Base-by-base conservation (phyloP, 2,329 filamentous ascomycete genomes). In the Purpureocillium takamizusanense region DNA sequence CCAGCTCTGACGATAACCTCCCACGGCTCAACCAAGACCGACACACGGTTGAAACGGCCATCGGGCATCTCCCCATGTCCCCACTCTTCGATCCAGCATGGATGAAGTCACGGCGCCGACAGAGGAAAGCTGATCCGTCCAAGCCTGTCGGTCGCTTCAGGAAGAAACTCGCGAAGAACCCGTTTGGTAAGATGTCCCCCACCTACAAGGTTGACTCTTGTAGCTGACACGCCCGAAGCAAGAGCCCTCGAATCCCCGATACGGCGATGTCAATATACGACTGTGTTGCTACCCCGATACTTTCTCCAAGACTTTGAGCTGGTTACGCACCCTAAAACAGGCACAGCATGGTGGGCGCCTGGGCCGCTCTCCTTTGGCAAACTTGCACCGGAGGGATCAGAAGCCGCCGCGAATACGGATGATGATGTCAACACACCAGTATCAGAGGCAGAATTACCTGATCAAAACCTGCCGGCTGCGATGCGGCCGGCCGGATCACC, bases 271-370 rank as follows among this genome's bases (percentile, higher is more conserved):
- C 50, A 57, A 16, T 52, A 71, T 25, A 77, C 78, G 2, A 43
- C 50, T 0, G 52, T 55, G 0, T 51, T 52, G 1, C 56, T 86
- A 7, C 83, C 83, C 2, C 58, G 56, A 12, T 77, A 71, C 49
- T 82, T 86, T 52, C 61, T 86, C 4, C 73, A 83, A 39, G 65
- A 74, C 25, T 78, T 86, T 42, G 67, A 70, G 21, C 50, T 78
- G 2, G 60, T 78, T 11, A 51, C 60, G 1, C 70, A 83, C 39
- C 78, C 79, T 1, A 59, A 66, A 9, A 75, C 72, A 1, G 51
- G 56, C 0, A 48, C 60, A 2, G 62, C 70, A 0, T 84, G 76
- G 74, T 74, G 70, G 54, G 62, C 78, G 13, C 80, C 79, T 0
- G 62, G 58, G 8, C 62, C 60, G 30, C 45, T 67, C 12, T 45